These are phyloP conservation scores for Neophaeococcomyces aloes DNA, from an alignment of 2,329 filamentous ascomycete genomes.

Conservation along the genomic window DNA sequence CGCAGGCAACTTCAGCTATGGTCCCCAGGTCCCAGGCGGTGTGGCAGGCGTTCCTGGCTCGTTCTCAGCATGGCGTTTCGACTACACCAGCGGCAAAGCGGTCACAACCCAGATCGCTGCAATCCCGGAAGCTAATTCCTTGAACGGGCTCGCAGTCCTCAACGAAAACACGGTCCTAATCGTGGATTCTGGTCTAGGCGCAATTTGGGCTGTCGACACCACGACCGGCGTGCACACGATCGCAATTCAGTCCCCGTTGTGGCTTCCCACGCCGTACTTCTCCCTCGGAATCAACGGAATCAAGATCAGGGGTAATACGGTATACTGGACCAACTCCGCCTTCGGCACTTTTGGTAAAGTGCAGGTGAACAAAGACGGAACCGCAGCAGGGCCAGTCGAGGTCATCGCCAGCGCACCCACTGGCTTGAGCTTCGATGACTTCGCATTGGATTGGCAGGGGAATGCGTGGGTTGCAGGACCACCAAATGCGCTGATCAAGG, in stretches of 20 bases:
- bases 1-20: slow-evolving; percentile 17
- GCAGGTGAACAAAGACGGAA: not conserved
- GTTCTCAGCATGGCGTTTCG: slow-evolving; percentile 8
- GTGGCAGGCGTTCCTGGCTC: slow-evolving; percentile 3
- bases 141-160: slow-evolving; percentile 17
- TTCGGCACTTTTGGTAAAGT: not conserved
- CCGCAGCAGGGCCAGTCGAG: too few relatives aligned
- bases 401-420: too few relatives aligned
- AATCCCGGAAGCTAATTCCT: slow-evolving; percentile 14
- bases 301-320: slow-evolving; percentile 17
- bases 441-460: not conserved
- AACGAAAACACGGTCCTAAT: slow-evolving; percentile 13
- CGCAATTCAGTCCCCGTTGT: slow-evolving; percentile 8
- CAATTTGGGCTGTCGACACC: slow-evolving; percentile 16
- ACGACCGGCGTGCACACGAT: slow-evolving; percentile 9
- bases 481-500: not conserved
- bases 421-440: not conserved
- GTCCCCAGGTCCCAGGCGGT: slow-evolving; percentile 7
- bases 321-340: slow-evolving; percentile 6
- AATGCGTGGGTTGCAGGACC: not conserved
- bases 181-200: slow-evolving; percentile 16
- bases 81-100: slow-evolving; percentile 9
- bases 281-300: slow-evolving; percentile 19
- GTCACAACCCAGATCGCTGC: slow-evolving; percentile 5
- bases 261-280: slow-evolving; percentile 6